Evolutionary conservation across 2,329 filamentous ascomycete species (phyloP).

Genomic region (Ophiobolus disseminans): DNA sequence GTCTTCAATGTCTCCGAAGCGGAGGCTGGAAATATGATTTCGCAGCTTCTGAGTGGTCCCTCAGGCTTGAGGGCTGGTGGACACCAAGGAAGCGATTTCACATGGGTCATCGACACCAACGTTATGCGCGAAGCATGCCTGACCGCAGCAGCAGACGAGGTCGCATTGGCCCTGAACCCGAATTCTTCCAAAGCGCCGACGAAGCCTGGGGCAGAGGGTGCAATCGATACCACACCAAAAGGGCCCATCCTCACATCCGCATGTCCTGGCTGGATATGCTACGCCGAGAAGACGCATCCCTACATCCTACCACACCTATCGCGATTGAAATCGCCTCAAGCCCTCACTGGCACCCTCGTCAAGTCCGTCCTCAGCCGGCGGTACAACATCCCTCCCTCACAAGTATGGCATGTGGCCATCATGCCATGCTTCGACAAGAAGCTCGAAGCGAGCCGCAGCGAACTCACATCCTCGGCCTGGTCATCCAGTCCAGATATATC

Average conservation of each 20-base stretch:
- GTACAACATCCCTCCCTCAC: slow-evolving; percentile 74
- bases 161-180: slow-evolving; percentile 46
- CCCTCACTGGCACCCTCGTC: slow-evolving; percentile 84
- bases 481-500: slow-evolving; percentile 32
- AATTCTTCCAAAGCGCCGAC: slow-evolving; percentile 29
- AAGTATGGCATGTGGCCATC: slow-evolving; percentile 92
- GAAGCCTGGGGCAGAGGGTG: slow-evolving; percentile 39
- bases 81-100: slow-evolving; percentile 76
- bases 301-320: slow-evolving; percentile 91
- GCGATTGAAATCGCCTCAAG: slow-evolving; percentile 90
- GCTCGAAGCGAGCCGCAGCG: slow-evolving; percentile 90
- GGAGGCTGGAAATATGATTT: slow-evolving; percentile 81
- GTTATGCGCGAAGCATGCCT: slow-evolving; percentile 80
- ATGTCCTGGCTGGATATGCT: slow-evolving; percentile 98
- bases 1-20: slow-evolving; percentile 76
- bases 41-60: slow-evolving; percentile 76
- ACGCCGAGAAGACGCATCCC: slow-evolving; percentile 97
- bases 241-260: slow-evolving; percentile 82
- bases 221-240: slow-evolving; percentile 56
- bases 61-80: slow-evolving; percentile 74
- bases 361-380: slow-evolving; percentile 82
- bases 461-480: slow-evolving; percentile 86
- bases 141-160: slow-evolving; percentile 63
- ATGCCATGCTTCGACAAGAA: slow-evolving; percentile 99
- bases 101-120: slow-evolving; percentile 92